Base-by-base conservation (phyloP, 2,329 filamentous ascomycete species). In the Plenodomus lindquistii region DNA sequence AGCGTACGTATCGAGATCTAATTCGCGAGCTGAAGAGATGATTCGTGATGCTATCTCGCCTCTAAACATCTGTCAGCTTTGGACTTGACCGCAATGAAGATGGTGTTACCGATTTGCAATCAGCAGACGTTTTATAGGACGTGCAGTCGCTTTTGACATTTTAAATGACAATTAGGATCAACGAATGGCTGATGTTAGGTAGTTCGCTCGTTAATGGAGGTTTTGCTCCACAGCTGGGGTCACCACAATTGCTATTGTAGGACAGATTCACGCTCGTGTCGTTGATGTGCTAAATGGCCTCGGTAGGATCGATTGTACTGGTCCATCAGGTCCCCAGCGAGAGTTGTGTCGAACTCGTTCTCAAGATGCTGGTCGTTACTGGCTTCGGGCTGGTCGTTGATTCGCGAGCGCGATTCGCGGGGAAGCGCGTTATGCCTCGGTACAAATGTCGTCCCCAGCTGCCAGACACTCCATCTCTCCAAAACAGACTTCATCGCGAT, bases 41-140 rank as follows among this genome's bases (percentile, higher is more conserved):
- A 86, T 83, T 11, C 84, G 77, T 2, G 82, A 78, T 44, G 84
- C 83, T 42, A 87, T 86, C 66, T 87, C 85, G 46, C 84, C 85
- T 72, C 83, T 84, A 43, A 7, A 7, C 18, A 31, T 7, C 4
- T 15, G 11, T 31, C 11, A 31, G 27, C 27, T 8, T 15, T 8
- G 10, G 6, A 13, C 11, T 31, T 15, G 10, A 13, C 6, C 15
- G 6, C 19, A 20, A 21, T 6, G 19, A 20, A 4, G 6, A 2
- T 10, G 3, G 3, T 15, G 18, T 35, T 27, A 39, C 34, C 17
- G 62, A 80, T 83, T 83, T 16, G 79, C 77, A 41, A 84, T 65
- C 5, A 84, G 72, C 4, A 84, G 73, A 19, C 78, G 76, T 45
- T 74, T 76, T 42, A 83, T 79, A 1, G 71, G 65, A 45, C 66